phyloP scores from a whole-genome alignment of 345 rosid genomes.

The Clausena lansium region DNA sequence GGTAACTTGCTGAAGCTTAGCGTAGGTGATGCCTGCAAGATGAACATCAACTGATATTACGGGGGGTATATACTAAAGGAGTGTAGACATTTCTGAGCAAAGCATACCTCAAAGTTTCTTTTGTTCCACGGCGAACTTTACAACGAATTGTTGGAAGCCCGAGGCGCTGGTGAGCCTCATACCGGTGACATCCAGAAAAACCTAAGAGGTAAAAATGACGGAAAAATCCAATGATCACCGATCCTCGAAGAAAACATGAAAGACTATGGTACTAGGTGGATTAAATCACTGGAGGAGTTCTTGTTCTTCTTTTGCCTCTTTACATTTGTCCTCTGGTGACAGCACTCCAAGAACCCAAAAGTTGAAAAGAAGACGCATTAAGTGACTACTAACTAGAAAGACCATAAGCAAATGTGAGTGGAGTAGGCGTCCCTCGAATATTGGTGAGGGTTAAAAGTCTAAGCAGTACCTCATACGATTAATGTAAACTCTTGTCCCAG shows the following conservation, averaged over 20 bases:
- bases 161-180: conserved; percentile 84
- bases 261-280: background rate
- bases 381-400: background rate
- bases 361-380: background rate
- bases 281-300: background rate
- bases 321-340: no score
- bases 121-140: conserved; percentile 87
- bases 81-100: background rate
- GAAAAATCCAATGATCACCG: background rate
- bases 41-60: background rate
- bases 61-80: background rate
- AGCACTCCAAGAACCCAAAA: background rate
- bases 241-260: background rate
- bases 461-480: no score
- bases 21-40: conserved; percentile 88
- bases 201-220: no score
- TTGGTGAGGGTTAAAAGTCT: no score
- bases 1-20: conserved; percentile 23
- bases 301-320: background rate
- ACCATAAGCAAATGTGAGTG: no score
- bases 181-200: conserved; percentile 92
- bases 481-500: no score
- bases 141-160: conserved; percentile 84
- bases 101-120: conserved; percentile 72
- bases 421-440: no score